Evolutionary conservation across 371 early-diverging fungal genomes (phyloP).

Genomic region (Apophysomyces variabilis): DNA sequence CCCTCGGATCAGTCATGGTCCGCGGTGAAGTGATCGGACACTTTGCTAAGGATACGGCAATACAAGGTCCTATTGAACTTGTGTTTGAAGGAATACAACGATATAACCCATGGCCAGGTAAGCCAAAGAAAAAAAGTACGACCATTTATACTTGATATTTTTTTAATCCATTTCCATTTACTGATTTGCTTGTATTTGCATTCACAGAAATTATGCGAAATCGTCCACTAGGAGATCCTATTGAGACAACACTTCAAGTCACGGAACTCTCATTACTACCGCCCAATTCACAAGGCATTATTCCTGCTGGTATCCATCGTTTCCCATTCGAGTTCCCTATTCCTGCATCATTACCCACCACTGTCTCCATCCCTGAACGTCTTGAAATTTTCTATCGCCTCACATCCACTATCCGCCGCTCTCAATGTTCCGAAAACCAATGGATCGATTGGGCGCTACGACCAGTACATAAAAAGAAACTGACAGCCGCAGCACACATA

Average conservation of each 20-base stretch:
- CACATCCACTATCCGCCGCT: conserved; percentile 28
- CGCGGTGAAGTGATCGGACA: conserved; percentile 50
- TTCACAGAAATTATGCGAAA: conserved; percentile 39
- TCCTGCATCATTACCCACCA: conserved; percentile 40
- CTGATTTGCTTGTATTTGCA: neutral
- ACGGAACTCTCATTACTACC: conserved; percentile 44
- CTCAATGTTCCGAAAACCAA: conserved; percentile 1
- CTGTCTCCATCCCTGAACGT: conserved; percentile 33
- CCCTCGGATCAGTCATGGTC: conserved; percentile 36
- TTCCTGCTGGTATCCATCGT: conserved; percentile 47
- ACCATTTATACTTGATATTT: too few relatives aligned
- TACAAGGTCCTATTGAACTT: conserved; percentile 47
- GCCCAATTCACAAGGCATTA: conserved; percentile 43
- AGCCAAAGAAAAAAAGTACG: neutral
- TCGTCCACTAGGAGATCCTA: conserved; percentile 23
- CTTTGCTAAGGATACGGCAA: conserved; percentile 39
- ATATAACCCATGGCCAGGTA: conserved; percentile 46
- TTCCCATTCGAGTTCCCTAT: conserved; percentile 54
- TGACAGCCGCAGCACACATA: conserved; percentile 14
- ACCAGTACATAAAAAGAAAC: neutral
- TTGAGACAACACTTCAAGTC: conserved; percentile 41
- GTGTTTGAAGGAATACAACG: conserved; percentile 48
- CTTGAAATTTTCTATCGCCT: conserved; percentile 43
- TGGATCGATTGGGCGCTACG: conserved; percentile 22
- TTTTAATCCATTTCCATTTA: too few relatives aligned